Evolutionary conservation across 106 monocot species (phyloP), one percentile per base, ranked within the genome.

Genomic region (Acorus gramineus): DNA sequence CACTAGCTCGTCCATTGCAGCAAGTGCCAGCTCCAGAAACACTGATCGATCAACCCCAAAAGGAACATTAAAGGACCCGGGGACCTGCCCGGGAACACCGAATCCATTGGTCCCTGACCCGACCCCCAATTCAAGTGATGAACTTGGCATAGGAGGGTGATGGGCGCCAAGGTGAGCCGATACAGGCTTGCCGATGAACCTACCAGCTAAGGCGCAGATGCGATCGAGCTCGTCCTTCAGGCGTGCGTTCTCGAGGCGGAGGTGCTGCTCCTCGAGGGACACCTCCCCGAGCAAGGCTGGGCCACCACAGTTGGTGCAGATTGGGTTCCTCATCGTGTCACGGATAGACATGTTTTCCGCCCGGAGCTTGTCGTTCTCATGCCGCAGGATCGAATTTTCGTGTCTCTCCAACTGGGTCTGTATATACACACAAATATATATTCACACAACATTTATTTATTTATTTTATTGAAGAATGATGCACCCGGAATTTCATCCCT

Each of bases 321-420:
- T 75, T 0, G 85, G 84, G 77, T 80, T 85, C 60, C 90, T 66
- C 82, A 90, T 82, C 3, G 80, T 77, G 53, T 82, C 95, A 9
- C 90, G 56, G 46, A 90, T 80, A 2, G 82, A 66, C 55, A 85
- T 47, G 84, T 96, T 96, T 69, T 96, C 95, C 3, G 80, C 59
- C 4, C 79, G 72, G 12, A 96, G 79, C 72, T 79, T 86, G 59
- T 96, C 95, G 68, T 96, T 90, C 73, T 96, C 90, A 50, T 90
- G 90, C 72, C 78, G 67, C 2, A 96, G 75, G 5, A 90, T 65
- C 0, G 82, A 49, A 74, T 96, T 96, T 68, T 96, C 95, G 11
- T 87, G 90, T 2, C 95, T 59, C 69, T 96, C 95, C 54, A 90
- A 63, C 71, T 90, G 90, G 8, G 80, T 87, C 95, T 96, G 66